phyloP scores from a whole-genome alignment of 768 basidiomycete species.

The Mrakia hoshinonis region DNA sequence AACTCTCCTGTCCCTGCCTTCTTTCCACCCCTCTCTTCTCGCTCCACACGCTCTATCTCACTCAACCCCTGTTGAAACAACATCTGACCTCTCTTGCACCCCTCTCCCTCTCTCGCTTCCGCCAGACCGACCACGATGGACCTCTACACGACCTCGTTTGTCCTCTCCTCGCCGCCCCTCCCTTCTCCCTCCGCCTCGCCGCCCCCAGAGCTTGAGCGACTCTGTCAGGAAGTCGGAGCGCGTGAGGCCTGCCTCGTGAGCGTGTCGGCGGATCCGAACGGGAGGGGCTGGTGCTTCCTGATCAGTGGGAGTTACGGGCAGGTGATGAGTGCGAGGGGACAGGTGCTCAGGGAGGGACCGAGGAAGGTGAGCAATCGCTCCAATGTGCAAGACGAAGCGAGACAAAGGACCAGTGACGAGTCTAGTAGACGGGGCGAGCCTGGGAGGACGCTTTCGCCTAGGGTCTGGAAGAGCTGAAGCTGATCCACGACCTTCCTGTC shows the following conservation, averaged over 20 bases:
- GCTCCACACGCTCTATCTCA: too few species aligned
- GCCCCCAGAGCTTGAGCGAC: constrained; percentile 50
- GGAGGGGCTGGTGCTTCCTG: constrained; percentile 62
- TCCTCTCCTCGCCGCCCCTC: constrained; percentile 32
- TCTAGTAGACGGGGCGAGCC: too few species aligned
- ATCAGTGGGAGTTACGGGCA: constrained; percentile 85
- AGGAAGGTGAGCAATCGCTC: constrained; percentile 53
- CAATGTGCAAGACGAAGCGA: constrained; percentile 28
- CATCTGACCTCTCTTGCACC: background rate
- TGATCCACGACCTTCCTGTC: constrained; percentile 28
- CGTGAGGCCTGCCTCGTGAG: constrained; percentile 76
- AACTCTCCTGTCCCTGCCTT: too few species aligned
- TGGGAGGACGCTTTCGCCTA: background rate
- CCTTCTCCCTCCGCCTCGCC: constrained; percentile 27
- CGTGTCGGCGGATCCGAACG: constrained; percentile 50
- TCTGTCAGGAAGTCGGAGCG: constrained; percentile 68
- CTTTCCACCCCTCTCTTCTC: too few species aligned
- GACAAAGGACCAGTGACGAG: background rate
- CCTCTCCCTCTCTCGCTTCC: background rate
- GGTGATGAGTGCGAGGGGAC: constrained; percentile 80
- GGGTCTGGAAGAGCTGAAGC: background rate
- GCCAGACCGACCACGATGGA: constrained; percentile 56
- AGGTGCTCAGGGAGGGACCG: constrained; percentile 81
- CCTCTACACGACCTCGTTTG: constrained; percentile 86
- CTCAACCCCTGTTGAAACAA: too few species aligned